Conservation (phyloP, 805 yeast genomes). For the Lachancea mirantina region DNA sequence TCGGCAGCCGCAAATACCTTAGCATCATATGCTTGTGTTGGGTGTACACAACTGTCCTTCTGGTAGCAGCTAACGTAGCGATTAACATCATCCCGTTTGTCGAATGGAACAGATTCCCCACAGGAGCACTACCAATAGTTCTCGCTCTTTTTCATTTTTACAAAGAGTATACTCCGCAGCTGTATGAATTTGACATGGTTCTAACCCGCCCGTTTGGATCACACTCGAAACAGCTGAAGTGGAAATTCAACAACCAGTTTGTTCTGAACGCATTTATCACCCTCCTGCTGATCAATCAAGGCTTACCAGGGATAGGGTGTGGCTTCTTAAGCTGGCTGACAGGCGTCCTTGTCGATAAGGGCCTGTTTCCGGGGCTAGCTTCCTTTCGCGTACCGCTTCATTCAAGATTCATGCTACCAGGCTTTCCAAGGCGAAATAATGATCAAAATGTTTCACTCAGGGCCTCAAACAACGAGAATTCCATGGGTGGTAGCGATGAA, state of each 20-base stretch:
- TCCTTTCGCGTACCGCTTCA: slow-evolving; percentile 12
- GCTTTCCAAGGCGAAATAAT: slow-evolving; percentile 2
- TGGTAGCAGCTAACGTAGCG: slow-evolving; percentile 31
- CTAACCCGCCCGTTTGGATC: slow-evolving; percentile 25
- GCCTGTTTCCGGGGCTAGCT: slow-evolving; percentile 37
- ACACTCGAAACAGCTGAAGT: slow-evolving; percentile 14
- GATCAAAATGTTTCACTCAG: slow-evolving; percentile 2
- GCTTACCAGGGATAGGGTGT: slow-evolving; percentile 32
- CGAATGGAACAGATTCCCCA: slow-evolving; percentile 35
- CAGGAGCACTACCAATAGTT: slow-evolving; percentile 39
- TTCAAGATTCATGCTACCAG: slow-evolving; percentile 6
- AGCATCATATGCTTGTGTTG: slow-evolving; percentile 35
- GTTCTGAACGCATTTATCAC: slow-evolving; percentile 27
- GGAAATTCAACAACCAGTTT: slow-evolving; percentile 31
- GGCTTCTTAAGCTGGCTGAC: slow-evolving; percentile 38
- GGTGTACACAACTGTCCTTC: slow-evolving; percentile 39
- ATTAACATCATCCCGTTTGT: slow-evolving; percentile 32
- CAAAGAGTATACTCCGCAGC: slow-evolving; percentile 35
- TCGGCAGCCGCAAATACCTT: slow-evolving; percentile 49
- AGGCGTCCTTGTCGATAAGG: slow-evolving; percentile 39
- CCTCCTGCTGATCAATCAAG: slow-evolving; percentile 40
- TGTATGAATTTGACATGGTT: slow-evolving; percentile 35
- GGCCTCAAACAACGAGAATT: slow-evolving; percentile 9
- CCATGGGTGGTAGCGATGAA: slow-evolving; percentile 26
- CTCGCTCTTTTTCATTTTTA: slow-evolving; percentile 36